Evolutionary conservation across 2,329 filamentous ascomycete species (phyloP), one percentile per base, ranked within the genome.

Genomic region (Colletotrichum tofieldiae): DNA sequence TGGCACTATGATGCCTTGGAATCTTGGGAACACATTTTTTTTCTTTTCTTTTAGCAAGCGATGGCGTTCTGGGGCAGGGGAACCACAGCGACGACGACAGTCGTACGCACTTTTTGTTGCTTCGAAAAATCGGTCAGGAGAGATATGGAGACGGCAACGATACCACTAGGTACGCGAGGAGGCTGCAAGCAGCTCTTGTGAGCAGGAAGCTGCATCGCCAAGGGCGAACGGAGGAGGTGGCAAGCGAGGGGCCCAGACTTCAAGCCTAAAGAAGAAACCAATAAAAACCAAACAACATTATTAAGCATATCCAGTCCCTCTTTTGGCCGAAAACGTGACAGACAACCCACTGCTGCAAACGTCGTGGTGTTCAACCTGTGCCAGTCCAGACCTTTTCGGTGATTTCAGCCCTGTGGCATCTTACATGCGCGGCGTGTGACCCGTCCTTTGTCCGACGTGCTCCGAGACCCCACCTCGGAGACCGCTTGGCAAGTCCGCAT

Each of bases 61-160:
- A 70, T 8, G 70, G 70, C 70, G 70, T 72, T 72, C 43, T 35
- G 11, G 58, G 51, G 54, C 29, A 26, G n/a, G 64, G n/a, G 55
- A 56, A 52, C n/a, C 32, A 43, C 41, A 20, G 58, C 69, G 66
- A 65, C 55, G 64, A 68, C 56, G 20, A 47, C 45, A 68, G 66
- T 70, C 47, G 59, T 3, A 37, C 37, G 59, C 54, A 29, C 3
- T 51, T n/a, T 32, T 37, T 32, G 29, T 32, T 32, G 29, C 29
- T 45, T 35, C 37, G 3, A 20, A n/a, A 35, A 29, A 23, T 16
- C 5, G 20, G 29, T 51, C 39, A 29, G 16, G n/a, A 29, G 35
- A 63, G 32, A 6, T 1, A 26, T 2, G 23, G 23, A 54, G 11
- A 56, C 14, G 4, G 23, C 37, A 43, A 67, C 43, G 52, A 68